Conservation (phyloP, 495 filamentous ascomycete genomes). For the Talaromyces nanjingensis region DNA sequence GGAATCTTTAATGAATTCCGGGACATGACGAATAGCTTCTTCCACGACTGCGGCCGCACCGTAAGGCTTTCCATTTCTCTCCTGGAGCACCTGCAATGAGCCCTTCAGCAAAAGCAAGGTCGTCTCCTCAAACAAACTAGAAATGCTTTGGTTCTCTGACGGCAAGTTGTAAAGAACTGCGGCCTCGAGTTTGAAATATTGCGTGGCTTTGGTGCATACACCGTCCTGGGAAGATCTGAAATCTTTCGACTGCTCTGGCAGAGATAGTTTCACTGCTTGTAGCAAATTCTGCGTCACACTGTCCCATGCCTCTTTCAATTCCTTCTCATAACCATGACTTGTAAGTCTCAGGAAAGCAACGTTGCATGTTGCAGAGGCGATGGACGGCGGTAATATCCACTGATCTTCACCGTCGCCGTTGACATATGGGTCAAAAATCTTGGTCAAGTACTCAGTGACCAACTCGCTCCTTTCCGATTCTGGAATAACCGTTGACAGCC, state of each 20-base stretch:
- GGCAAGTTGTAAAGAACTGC: slow-evolving; percentile 30
- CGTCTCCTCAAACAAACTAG: slow-evolving; percentile 18
- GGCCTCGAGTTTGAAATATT: slow-evolving; percentile 55
- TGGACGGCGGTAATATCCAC: slow-evolving; percentile 42
- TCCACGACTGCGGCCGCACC: slow-evolving; percentile 63
- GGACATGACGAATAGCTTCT: slow-evolving; percentile 36
- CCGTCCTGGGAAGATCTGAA: slow-evolving; percentile 62
- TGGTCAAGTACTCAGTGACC: slow-evolving; percentile 41
- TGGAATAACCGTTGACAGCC: slow-evolving; percentile 39
- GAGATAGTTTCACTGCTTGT: slow-evolving; percentile 57
- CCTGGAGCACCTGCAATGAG: slow-evolving; percentile 42
- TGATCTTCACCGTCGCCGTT: slow-evolving; percentile 34
- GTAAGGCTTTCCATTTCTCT: slow-evolving; percentile 75
- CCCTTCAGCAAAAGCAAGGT: slow-evolving; percentile 37
- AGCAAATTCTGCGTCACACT: slow-evolving; percentile 47
- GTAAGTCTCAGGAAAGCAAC: slow-evolving; percentile 28
- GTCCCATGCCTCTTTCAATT: slow-evolving; percentile 45
- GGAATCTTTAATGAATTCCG: slow-evolving; percentile 28
- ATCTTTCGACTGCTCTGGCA: slow-evolving; percentile 71
- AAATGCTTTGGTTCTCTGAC: not conserved
- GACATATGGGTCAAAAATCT: slow-evolving; percentile 53
- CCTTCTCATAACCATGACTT: slow-evolving; percentile 17
- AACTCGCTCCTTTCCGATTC: slow-evolving; percentile 43
- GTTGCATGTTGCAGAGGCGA: slow-evolving; percentile 30
- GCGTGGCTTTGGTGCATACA: slow-evolving; percentile 51